Evolutionary conservation across 306 rosid species (phyloP), one percentile per base, ranked within the genome.

Genomic region (Inga oerstediana): DNA sequence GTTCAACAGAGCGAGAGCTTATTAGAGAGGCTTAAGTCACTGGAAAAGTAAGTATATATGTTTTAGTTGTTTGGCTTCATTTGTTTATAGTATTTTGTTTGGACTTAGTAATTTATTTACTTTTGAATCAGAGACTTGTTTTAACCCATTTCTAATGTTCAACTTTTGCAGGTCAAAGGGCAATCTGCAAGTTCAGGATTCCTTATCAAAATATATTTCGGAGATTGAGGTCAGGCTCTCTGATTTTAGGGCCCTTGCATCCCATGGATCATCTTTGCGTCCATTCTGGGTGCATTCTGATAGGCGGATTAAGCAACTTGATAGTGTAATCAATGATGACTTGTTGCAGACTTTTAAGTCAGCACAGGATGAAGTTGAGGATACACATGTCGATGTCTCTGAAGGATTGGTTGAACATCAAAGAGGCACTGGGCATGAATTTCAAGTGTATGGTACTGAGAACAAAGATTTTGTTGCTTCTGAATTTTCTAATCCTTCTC

Each of bases 241-340:
- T 75, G 99, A 97, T 92, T 69, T 91, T 69, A 88, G 85, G 89
- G 85, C 97, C 48, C 94, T 94, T 69, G 85, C 89, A 78, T 82
- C 89, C 34, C 87, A 74, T 75, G 98, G 94, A 37, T 61, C 88
- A 69, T 91, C 97, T 64, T 78, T 97, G 87, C 97, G 89, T 82
- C 97, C 97, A 3, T 97, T 92, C 76, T 97, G 99, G 99, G 78
- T 84, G 86, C 94, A 97, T 83, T 94, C 97, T 48, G 95, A 93
- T 79, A 82, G 81, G 82, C 93, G 89, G 85, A 90, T 94, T 54
- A 92, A 89, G 72, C 81, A 69, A 72, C 85, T 97, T 80, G 99
- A 94, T 87, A 86, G 90, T 77, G 85, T 75, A 44, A 88, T 94
- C 81, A 85, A 85, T 34, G 79, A 85, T 76, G 93, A 90, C 84